phyloP scores from a whole-genome alignment of 768 basidiomycete genomes.

The Crassisporium funariophilum region DNA sequence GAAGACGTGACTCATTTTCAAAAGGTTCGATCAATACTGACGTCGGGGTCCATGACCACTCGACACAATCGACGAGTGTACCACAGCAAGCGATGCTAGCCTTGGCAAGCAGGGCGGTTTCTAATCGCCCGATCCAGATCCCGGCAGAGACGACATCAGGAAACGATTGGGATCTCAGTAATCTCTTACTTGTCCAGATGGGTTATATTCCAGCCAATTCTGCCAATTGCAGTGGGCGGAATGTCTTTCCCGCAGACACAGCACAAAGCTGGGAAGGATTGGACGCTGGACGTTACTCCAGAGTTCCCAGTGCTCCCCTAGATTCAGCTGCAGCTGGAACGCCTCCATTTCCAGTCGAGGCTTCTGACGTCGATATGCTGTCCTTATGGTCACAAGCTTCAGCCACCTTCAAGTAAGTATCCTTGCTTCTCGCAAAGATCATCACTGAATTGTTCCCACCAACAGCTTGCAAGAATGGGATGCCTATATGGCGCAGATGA shows the following conservation, averaged over 20 bases:
- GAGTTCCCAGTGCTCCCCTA: too few relatives aligned
- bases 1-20: conserved; percentile 41
- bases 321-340: background rate
- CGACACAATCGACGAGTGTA: background rate
- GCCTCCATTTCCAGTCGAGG: background rate
- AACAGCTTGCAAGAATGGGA: conserved; percentile 19
- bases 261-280: background rate
- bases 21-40: background rate
- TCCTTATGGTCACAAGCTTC: conserved; percentile 61
- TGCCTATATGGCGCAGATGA: conserved; percentile 18
- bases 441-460: too few relatives aligned
- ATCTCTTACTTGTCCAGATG: conserved; percentile 29
- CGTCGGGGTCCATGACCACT: background rate
- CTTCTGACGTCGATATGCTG: conserved; percentile 40
- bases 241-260: background rate
- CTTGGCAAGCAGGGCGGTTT: background rate
- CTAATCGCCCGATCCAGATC: background rate
- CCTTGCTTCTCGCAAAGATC: too few relatives aligned
- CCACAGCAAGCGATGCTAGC: conserved; percentile 2
- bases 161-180: conserved; percentile 26
- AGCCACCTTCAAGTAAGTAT: conserved; percentile 50
- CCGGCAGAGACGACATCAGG: conserved; percentile 33
- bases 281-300: too few relatives aligned
- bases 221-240: background rate
- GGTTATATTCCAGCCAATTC: conserved; percentile 13